A percentile compares a stretch with the other conserved stretches of the same genome.
Evolutionary conservation across 306 rosid species (phyloP).

Genomic region (Cucurbita pepo): DNA sequence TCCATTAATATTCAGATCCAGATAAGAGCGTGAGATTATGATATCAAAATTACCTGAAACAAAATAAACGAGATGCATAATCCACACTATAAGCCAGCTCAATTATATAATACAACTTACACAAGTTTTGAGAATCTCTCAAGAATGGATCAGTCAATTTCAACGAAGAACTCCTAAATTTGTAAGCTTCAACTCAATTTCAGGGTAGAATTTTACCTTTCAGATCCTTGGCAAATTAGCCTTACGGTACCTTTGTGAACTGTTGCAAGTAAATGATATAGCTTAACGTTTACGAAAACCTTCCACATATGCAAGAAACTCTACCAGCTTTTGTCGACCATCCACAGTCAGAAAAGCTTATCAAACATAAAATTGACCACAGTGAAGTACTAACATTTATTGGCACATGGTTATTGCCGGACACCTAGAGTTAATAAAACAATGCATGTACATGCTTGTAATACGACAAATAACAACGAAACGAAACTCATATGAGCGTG

Average conservation of each 20-base stretch:
- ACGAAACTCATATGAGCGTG: background rate
- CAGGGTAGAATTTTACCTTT: background rate
- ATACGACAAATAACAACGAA: background rate
- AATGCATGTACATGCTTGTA: background rate
- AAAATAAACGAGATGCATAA: background rate
- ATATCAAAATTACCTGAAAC: background rate
- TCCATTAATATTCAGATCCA: background rate
- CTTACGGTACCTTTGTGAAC: background rate
- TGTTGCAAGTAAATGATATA: background rate
- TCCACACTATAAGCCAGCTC: background rate
- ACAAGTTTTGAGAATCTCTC: background rate
- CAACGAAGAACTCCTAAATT: background rate
- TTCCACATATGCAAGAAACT: background rate
- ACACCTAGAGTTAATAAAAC: background rate
- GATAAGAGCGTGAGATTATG: background rate
- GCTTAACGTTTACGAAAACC: background rate
- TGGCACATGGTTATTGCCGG: conserved; percentile 4
- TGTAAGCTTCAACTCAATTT: background rate
- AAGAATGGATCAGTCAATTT: background rate
- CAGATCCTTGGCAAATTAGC: background rate
- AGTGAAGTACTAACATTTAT: background rate
- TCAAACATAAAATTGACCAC: background rate
- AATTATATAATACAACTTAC: background rate
- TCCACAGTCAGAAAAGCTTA: background rate
- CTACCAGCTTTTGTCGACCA: background rate